Evolutionary conservation across 805 yeast genomes (phyloP), one percentile per base, ranked within the genome.

Genomic region (Starmerella etchellsii): DNA sequence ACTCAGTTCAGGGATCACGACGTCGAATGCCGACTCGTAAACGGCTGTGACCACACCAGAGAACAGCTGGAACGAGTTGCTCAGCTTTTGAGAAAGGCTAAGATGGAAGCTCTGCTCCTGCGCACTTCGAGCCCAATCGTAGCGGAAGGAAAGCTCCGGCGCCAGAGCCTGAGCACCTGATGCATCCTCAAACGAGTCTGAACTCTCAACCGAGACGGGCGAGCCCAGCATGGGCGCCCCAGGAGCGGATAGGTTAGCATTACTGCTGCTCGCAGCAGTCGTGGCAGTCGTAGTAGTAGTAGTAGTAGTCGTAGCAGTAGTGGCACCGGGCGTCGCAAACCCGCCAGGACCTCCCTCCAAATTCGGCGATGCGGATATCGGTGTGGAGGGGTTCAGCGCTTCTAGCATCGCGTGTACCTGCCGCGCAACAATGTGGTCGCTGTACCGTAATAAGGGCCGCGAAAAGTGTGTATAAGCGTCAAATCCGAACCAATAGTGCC

Each of bases 61-160:
- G 30, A 85, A 76, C 48, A 88, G 68, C 37, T 84, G 58, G 58
- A 84, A 95, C 2, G 94, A 76, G 14, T 70, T 63, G 42, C 88
- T 81, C 35, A 87, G 66, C 41, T 80, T 66, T 18, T 39, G 34
- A 4, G 44, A 28, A 16, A 50, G 37, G n/a, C 28, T 27, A 48
- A 91, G 67, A 58, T 91, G 98, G 40, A 87, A 75, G 13, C 95
- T 88, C 61, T 91, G 98, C 51, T 83, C 94, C 62, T 88, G 97
- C 1, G 96, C 95, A 46, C 74, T 74, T 48, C 76, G 76, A 2
- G 97, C 91, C 59, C 95, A 87, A 55, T 88, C 97, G 57, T 85
- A 83, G 61, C 87, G 85, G 69, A 88, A 91, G 53, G 84, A 85
- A 62, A 96, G 88, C 59, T 85, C 87, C 54, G 88, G 95, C 10